These are phyloP conservation scores for Gaeumannomyces sp. DNA, from an alignment of 2,329 filamentous ascomycete species.

Conservation along the genomic window DNA sequence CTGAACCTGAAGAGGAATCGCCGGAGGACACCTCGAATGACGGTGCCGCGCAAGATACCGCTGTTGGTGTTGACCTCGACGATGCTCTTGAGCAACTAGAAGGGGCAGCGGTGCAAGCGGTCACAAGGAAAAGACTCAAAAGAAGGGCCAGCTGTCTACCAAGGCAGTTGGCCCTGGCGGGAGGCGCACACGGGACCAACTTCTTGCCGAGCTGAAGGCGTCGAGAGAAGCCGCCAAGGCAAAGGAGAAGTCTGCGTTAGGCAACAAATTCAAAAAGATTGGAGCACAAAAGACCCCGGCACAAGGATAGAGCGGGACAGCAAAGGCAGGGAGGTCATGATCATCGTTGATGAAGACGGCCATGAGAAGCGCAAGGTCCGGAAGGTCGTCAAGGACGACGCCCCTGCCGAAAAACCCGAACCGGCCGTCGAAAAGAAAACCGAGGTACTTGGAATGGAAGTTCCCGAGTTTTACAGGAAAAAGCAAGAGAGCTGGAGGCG, in stretches of 20 bases:
- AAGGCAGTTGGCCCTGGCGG: constrained; percentile 45
- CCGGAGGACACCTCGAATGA: constrained; percentile 23
- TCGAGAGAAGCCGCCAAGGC: constrained; percentile 54
- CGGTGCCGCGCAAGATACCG: constrained; percentile 21
- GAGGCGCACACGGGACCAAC: constrained; percentile 60
- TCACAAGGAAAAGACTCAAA: constrained; percentile 47
- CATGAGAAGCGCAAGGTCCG: constrained; percentile 60
- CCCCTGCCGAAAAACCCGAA: constrained; percentile 23
- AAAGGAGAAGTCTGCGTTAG: constrained; percentile 44
- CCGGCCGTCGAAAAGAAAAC: constrained; percentile 48
- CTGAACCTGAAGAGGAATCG: constrained; percentile 49
- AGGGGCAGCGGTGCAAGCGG: constrained; percentile 44
- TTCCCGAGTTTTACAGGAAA: constrained; percentile 50
- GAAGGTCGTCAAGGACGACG: constrained; percentile 37
- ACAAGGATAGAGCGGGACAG: constrained; percentile 55
- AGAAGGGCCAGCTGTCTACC: constrained; percentile 56
- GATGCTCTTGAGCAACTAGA: constrained; percentile 59
- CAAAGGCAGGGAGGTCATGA: constrained; percentile 57
- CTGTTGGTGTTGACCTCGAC: constrained; percentile 46
- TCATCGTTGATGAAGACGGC: constrained; percentile 60
- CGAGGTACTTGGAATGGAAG: constrained; percentile 58
- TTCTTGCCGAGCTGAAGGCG: constrained; percentile 61
- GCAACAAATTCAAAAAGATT: constrained; percentile 60
- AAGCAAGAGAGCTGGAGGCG: constrained; percentile 38
- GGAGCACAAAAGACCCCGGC: constrained; percentile 47